Conservation (phyloP, 106 monocot genomes). For the Chionographis japonica region DNA sequence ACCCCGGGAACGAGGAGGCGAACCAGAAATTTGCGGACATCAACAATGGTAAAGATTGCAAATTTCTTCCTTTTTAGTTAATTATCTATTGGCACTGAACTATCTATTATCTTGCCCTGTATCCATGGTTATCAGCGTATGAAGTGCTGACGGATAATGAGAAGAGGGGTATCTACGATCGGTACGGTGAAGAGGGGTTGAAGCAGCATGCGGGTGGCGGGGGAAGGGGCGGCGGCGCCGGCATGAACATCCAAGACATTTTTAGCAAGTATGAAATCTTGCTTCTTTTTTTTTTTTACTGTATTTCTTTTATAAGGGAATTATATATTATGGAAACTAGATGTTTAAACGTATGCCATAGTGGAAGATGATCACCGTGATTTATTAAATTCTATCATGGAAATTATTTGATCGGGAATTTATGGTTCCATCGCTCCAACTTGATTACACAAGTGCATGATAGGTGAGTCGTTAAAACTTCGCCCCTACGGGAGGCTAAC, state of each 20-base stretch:
- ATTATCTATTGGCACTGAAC: not conserved
- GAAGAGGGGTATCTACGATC: slow-evolving; percentile 47
- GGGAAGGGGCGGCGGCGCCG: slow-evolving; percentile 58
- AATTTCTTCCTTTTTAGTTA: not conserved
- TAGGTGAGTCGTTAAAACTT: no score
- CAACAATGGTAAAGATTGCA: slow-evolving; percentile 57
- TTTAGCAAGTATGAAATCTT: slow-evolving; percentile 56
- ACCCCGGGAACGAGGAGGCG: slow-evolving; percentile 88
- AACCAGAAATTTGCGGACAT: slow-evolving; percentile 87
- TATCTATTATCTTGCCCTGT: no score
- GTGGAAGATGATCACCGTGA: no score
- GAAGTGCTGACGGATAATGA: slow-evolving; percentile 85
- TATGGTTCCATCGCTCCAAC: no score
- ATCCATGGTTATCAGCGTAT: slow-evolving; percentile 43
- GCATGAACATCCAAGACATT: slow-evolving; percentile 97
- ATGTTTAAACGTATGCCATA: no score
- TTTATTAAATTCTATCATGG: no score
- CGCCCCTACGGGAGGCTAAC: no score
- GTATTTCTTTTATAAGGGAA: not conserved
- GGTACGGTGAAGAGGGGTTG: slow-evolving; percentile 80
- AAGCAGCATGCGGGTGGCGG: slow-evolving; percentile 62
- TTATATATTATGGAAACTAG: no score
- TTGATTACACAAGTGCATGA: no score
- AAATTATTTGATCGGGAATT: no score
- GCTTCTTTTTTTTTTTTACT: no score